These are phyloP conservation scores for Dictyostelium citrinum DNA, from an alignment of 78 protist species.

Conservation along the genomic window DNA sequence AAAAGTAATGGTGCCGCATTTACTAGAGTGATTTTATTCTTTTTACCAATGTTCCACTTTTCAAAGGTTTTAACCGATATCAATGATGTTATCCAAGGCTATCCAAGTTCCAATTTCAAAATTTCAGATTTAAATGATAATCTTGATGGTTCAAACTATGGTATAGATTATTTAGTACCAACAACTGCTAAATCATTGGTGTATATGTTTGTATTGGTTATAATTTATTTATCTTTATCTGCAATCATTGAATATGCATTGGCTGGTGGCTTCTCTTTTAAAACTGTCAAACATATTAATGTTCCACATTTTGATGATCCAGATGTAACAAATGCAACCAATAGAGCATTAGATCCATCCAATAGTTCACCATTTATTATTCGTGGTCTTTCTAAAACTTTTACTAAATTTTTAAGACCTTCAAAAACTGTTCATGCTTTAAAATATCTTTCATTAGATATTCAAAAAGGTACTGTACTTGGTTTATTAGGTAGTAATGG, in stretches of 20 bases:
- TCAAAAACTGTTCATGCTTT: constrained; percentile 61
- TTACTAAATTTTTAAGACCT: constrained; percentile 1
- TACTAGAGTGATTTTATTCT: constrained; percentile 7
- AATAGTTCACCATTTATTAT: constrained; percentile 38
- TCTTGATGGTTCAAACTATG: background rate
- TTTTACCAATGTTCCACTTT: constrained; percentile 68
- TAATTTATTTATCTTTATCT: constrained; percentile 19
- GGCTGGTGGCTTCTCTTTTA: constrained; percentile 68
- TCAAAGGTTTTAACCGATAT: constrained; percentile 37
- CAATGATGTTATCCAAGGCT: background rate
- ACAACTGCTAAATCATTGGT: constrained; percentile 10
- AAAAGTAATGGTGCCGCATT: background rate
- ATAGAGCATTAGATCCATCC: constrained; percentile 2
- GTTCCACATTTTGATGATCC: constrained; percentile 35
- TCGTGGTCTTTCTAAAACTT: constrained; percentile 54
- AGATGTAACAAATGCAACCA: constrained; percentile 23
- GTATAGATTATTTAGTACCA: background rate
- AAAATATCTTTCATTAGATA: constrained; percentile 26
- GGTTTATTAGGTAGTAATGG: constrained; percentile 89
- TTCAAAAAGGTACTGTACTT: constrained; percentile 38
- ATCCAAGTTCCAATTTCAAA: background rate
- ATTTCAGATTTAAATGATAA: constrained; percentile 1
- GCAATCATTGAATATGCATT: constrained; percentile 75
- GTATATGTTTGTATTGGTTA: background rate
- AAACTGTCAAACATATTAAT: background rate